Conservation (phyloP, 2,329 filamentous ascomycete genomes). For the Colletotrichum chlorophyti region DNA sequence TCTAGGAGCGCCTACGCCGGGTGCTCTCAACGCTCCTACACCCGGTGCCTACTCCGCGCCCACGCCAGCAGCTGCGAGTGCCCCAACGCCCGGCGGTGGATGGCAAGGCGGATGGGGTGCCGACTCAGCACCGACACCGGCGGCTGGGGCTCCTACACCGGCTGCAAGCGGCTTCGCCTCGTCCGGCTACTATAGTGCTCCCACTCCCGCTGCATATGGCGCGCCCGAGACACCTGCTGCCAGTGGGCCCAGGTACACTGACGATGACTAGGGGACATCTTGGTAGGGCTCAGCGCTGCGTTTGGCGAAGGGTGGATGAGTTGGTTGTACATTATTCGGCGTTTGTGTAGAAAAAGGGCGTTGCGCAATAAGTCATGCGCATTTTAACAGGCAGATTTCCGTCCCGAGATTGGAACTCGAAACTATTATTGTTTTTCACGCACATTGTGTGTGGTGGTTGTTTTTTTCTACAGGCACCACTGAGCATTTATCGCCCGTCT, state of each 20-base stretch:
- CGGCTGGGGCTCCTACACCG: conserved; percentile 71
- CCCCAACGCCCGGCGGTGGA: conserved; percentile 73
- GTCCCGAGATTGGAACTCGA: no score
- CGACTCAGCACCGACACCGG: conserved; percentile 72
- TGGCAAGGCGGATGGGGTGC: conserved; percentile 66
- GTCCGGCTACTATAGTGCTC: conserved; percentile 61
- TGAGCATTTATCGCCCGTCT: no score
- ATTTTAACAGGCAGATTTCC: no score
- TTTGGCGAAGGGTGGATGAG: background rate
- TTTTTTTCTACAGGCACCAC: no score
- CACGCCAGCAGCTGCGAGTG: conserved; percentile 65
- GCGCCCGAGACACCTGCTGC: conserved; percentile 68
- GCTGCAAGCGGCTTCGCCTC: conserved; percentile 63
- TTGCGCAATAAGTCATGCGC: background rate
- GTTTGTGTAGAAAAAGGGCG: conserved; percentile 17
- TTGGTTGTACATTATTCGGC: conserved; percentile 27
- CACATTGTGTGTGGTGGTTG: no score
- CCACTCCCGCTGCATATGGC: conserved; percentile 69
- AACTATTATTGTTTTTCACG: no score
- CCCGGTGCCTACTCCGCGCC: conserved; percentile 73
- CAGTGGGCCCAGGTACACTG: conserved; percentile 60
- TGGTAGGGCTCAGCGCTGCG: conserved; percentile 4
- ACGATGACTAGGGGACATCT: conserved; percentile 50
- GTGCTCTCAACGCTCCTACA: conserved; percentile 72
- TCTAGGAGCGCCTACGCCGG: conserved; percentile 65